Base-by-base conservation (phyloP, 2,329 filamentous ascomycete genomes). In the Neofusicoccum umdonicola region DNA sequence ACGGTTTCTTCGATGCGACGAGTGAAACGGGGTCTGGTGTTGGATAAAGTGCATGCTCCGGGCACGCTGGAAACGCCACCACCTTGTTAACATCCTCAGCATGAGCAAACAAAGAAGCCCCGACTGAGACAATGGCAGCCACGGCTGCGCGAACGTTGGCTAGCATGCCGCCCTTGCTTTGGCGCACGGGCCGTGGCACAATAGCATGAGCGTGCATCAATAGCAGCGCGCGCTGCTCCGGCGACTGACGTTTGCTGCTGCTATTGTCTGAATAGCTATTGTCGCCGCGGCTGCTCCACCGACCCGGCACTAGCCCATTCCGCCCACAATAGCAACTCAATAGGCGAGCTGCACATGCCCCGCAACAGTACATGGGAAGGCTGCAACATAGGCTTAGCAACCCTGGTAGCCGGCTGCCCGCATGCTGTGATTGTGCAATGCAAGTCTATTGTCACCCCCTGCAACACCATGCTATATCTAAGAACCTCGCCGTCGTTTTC, bases 391-490 rank as follows among this genome's bases (percentile, higher is more conserved):
- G 48, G 31, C 52, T n/a, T 31, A 57, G 13, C 44, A 19, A 42
- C 7, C 19, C 37, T 31, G 37, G 19, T 12, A 34, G 27, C 13
- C 48, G 45, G 17, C 19, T 31, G 45, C 19, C 45, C 45, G 45
- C 45, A 13, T 42, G 17, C 37, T 57, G 19, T 27, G 12, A 58
- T 58, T 47, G 41, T 58, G 41, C 41, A 7, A 58, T 58, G 19
- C 39, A 35, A 35, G n/a, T 17, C 56, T 58, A 58, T 47, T 58
- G 56, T 34, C 31, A 9, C 3, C 54, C 54, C 54, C 54, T 58
- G 54, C 54, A 58, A 45, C 54, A 34, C 54, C 39, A 44, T n/a
- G 37, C 39, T 58, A 58, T 58, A 58, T 58, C 19, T 42, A 9
- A 12, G 17, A 31, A 5, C 15, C 39, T 15, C 39, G 52, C 52